phyloP scores from a whole-genome alignment of 2,329 filamentous ascomycete species.

The Xylaria polymorpha region DNA sequence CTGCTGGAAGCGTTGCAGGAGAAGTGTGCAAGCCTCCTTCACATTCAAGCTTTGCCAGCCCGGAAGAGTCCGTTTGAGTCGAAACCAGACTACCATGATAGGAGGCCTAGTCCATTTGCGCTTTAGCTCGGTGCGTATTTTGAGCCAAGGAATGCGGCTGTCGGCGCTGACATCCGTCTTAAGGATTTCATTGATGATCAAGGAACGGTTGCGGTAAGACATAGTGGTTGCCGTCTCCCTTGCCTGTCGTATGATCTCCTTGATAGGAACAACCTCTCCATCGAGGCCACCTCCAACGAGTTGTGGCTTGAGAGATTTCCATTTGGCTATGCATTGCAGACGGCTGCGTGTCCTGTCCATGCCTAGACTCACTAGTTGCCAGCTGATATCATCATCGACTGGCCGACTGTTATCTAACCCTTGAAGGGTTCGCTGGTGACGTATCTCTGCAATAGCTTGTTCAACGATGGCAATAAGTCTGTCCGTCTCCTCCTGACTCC shows the following conservation, averaged over 20 bases:
- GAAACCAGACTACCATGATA: slow-evolving; percentile 49
- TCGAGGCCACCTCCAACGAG: slow-evolving; percentile 43
- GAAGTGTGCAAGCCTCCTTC: slow-evolving; percentile 41
- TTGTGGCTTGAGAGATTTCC: slow-evolving; percentile 60
- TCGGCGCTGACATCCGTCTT: slow-evolving; percentile 40
- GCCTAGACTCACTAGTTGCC: slow-evolving; percentile 70
- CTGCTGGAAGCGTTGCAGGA: slow-evolving; percentile 42
- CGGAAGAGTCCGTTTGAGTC: slow-evolving; percentile 42
- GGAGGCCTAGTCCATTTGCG: slow-evolving; percentile 43
- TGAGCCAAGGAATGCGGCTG: slow-evolving; percentile 50
- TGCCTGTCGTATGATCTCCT: slow-evolving; percentile 47
- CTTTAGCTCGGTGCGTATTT: slow-evolving; percentile 39
- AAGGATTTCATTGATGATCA: slow-evolving; percentile 46
- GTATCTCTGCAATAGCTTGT: slow-evolving; percentile 62
- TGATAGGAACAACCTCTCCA: slow-evolving; percentile 37
- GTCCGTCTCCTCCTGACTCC: slow-evolving; percentile 71
- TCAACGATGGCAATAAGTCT: slow-evolving; percentile 64
- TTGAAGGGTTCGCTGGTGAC: slow-evolving; percentile 50
- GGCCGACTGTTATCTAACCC: slow-evolving; percentile 51
- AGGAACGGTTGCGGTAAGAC: slow-evolving; percentile 45
- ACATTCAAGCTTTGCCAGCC: slow-evolving; percentile 43
- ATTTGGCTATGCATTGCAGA: slow-evolving; percentile 76
- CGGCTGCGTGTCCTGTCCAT: slow-evolving; percentile 72
- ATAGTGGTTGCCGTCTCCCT: slow-evolving; percentile 45
- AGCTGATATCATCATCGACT: slow-evolving; percentile 69